These are phyloP conservation scores for Skeletonema potamos DNA, from an alignment of 108 stramenopile genomes.

Conservation along the genomic window DNA sequence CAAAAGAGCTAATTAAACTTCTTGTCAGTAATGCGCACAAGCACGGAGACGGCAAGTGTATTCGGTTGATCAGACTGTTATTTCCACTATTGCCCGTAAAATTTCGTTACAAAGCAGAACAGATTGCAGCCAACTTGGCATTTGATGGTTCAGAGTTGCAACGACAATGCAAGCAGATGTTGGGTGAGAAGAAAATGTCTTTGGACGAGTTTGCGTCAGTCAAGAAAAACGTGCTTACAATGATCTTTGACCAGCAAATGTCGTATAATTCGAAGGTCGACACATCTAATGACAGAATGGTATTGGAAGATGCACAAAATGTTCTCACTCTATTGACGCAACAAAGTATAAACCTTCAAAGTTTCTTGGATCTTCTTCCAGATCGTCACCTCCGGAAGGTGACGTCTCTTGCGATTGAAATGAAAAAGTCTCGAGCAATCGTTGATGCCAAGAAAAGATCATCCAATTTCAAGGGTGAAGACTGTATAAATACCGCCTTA, in stretches of 20 bases:
- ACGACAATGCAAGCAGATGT: constrained; percentile 21
- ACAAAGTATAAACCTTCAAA: constrained; percentile 6
- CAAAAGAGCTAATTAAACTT: constrained; percentile 31
- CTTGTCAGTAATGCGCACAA: constrained; percentile 11
- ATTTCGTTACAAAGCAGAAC: constrained; percentile 46
- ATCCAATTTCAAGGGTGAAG: constrained; percentile 13
- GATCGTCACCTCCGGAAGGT: constrained; percentile 29
- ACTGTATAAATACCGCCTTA: constrained; percentile 16
- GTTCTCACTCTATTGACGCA: constrained; percentile 17
- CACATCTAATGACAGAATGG: constrained; percentile 14
- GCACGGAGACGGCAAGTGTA: constrained; percentile 12
- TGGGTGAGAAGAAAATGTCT: constrained; percentile 7
- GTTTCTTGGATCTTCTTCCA: constrained; percentile 28
- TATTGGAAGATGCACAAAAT: constrained; percentile 28
- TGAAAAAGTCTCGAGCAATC: constrained; percentile 17
- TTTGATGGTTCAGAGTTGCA: constrained; percentile 52
- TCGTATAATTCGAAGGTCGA: neutral
- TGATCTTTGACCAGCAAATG: constrained; percentile 23
- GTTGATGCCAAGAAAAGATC: constrained; percentile 19
- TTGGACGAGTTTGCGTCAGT: constrained; percentile 25
- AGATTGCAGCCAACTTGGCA: constrained; percentile 35
- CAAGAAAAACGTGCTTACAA: constrained; percentile 13
- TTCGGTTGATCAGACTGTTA: constrained; percentile 52
- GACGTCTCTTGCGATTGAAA: constrained; percentile 17
- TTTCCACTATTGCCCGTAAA: constrained; percentile 63